phyloP scores from a whole-genome alignment of 2,329 filamentous ascomycete species.

The Blastomyces parvus region DNA sequence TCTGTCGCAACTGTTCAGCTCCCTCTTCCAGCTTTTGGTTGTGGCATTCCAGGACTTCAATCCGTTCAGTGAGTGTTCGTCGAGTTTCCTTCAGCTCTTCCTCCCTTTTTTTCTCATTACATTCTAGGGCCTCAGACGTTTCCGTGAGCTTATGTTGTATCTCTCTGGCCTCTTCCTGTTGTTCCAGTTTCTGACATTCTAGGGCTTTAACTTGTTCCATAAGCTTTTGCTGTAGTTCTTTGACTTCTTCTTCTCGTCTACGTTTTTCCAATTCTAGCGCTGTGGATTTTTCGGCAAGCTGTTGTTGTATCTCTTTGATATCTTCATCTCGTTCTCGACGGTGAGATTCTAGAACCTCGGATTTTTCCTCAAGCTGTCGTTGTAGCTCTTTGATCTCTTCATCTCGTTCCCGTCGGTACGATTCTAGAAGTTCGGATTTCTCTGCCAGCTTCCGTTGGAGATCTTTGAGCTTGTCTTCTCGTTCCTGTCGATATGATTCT shows the following conservation, averaged over 20 bases:
- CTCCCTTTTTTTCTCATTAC: no score
- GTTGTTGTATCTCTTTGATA: background rate
- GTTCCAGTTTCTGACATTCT: no score
- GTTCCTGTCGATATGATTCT: background rate
- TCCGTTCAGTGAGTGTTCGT: background rate
- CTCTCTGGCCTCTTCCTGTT: no score
- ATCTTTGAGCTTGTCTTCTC: background rate
- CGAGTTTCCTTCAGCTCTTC: background rate
- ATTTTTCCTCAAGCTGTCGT: background rate
- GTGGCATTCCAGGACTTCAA: background rate
- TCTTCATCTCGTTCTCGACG: background rate
- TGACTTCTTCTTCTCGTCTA: no score
- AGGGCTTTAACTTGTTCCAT: no score
- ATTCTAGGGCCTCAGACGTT: no score
- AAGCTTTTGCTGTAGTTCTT: no score
- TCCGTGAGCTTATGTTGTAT: no score
- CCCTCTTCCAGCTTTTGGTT: background rate
- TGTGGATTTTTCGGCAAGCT: background rate
- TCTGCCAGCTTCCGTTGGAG: background rate
- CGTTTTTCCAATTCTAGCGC: no score
- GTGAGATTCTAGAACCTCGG: background rate
- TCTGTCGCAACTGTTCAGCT: background rate
- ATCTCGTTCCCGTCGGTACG: background rate
- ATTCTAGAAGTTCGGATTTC: background rate
- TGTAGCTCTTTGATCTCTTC: background rate